Evolutionary conservation across 2,329 filamentous ascomycete species (phyloP), one percentile per base, ranked within the genome.

Genomic region (Lecanicillium sp.): DNA sequence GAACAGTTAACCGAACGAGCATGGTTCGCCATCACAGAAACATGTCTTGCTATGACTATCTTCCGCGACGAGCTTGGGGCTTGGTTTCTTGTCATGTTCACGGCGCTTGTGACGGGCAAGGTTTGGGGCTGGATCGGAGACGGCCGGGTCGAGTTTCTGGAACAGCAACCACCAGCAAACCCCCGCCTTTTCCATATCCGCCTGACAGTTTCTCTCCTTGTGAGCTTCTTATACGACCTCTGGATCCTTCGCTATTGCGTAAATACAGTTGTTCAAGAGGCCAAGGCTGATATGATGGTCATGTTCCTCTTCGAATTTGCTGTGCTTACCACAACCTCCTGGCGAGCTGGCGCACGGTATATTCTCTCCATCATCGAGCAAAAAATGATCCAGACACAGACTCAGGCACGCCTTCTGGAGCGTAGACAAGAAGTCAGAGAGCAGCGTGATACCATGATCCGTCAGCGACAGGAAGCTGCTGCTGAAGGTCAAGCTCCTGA

Each of bases 231-330:
- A 14, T 96, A 95, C 68, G 86, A 95, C 61, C 64, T 83, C 20
- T 84, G 78, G 62, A 82, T 98, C 68, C 81, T 96, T 55, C 77
- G 77, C 41, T 96, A 95, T 64, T 84, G 86, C 50, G 75, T 95
- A 52, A 79, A 83, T 23, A 88, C 86, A 0, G 90, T 97, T 26
- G 82, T 96, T 42, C 83, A 87, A 50, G 84, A 94, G 62, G 88
- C 91, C 2, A 78, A 86, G n/a, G 90, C 91, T 1, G 93, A 94
- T 51, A 97, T 98, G 87, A 98, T 97, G 90, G 90, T 98, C 54
- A 97, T 98, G 90, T 98, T 98, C 61, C 82, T 94, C 5, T 98
- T 98, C 58, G 93, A 98, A 65, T 97, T 97, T 62, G 90, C 91
- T 30, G 83, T 98, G 36, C 71, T 97, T 51, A 77, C 82, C 2